A percentile compares a stretch with the other conserved stretches of the same genome.
These are phyloP conservation scores for Saccharomyces cerevisiae DNA, from an alignment of 805 yeast genomes.

Conservation along the genomic window DNA sequence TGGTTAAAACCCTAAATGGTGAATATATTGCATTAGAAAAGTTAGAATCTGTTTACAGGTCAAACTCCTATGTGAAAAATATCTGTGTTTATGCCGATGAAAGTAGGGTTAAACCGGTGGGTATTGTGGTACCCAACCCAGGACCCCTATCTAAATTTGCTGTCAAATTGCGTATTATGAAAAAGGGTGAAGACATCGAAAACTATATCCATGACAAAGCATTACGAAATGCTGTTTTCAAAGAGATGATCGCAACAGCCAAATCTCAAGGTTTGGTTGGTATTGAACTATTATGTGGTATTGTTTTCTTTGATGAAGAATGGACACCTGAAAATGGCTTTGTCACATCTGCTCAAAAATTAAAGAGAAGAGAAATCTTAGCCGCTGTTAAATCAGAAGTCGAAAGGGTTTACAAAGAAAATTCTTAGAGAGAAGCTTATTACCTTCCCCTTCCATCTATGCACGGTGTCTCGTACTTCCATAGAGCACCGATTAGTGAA, in stretches of 20 bases:
- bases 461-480: neutral
- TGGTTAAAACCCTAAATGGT: constrained; percentile 93
- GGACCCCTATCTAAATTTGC: constrained; percentile 53
- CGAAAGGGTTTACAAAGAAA: constrained; percentile 46
- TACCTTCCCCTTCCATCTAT: neutral
- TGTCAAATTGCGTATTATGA: constrained; percentile 44
- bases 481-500: neutral
- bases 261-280: constrained; percentile 72
- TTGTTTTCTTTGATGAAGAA: constrained; percentile 76
- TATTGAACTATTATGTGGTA: constrained; percentile 75
- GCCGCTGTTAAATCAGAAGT: constrained; percentile 59
- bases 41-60: constrained; percentile 83
- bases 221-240: constrained; percentile 45
- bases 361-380: constrained; percentile 87
- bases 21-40: constrained; percentile 96
- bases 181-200: constrained; percentile 39
- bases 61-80: constrained; percentile 67
- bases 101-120: constrained; percentile 81
- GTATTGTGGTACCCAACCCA: constrained; percentile 78
- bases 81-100: constrained; percentile 92
- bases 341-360: constrained; percentile 92
- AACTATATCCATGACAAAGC: constrained; percentile 45
- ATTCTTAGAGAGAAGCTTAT: neutral
- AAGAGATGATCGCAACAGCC: constrained; percentile 65
- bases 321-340: constrained; percentile 97